phyloP scores from a whole-genome alignment of 345 rosid genomes.

The Acer campestre region DNA sequence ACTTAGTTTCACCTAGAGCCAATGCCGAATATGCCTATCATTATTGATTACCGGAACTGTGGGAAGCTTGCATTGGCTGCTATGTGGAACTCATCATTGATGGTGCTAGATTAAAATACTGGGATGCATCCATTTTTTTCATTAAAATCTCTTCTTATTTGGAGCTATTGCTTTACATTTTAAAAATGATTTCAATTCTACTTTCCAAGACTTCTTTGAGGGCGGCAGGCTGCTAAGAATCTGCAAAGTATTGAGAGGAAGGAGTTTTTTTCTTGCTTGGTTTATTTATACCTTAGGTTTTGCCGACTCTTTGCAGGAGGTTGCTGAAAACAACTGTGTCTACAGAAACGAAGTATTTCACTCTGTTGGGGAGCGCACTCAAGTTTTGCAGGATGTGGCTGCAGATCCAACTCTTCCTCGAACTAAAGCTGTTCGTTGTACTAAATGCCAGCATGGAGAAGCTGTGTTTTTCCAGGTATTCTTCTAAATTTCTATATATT shows the following conservation, averaged over 20 bases:
- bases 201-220: neutral
- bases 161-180: neutral
- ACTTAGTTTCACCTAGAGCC: neutral
- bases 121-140: neutral
- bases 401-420: constrained; percentile 87
- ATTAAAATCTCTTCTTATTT: neutral
- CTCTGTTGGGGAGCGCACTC: constrained; percentile 66
- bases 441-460: constrained; percentile 52
- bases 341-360: constrained; percentile 74
- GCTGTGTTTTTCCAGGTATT: constrained; percentile 80
- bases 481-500: neutral
- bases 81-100: neutral
- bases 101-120: neutral
- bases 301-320: constrained; percentile 46
- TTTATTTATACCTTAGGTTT: neutral
- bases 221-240: neutral
- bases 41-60: neutral
- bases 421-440: constrained; percentile 60
- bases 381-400: constrained; percentile 67
- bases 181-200: neutral
- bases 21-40: neutral
- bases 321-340: constrained; percentile 58
- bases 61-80: neutral
- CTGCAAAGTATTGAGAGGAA: neutral
- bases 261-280: neutral